Evolutionary conservation across 306 rosid species (phyloP).

Genomic region (Ceratonia siliqua): DNA sequence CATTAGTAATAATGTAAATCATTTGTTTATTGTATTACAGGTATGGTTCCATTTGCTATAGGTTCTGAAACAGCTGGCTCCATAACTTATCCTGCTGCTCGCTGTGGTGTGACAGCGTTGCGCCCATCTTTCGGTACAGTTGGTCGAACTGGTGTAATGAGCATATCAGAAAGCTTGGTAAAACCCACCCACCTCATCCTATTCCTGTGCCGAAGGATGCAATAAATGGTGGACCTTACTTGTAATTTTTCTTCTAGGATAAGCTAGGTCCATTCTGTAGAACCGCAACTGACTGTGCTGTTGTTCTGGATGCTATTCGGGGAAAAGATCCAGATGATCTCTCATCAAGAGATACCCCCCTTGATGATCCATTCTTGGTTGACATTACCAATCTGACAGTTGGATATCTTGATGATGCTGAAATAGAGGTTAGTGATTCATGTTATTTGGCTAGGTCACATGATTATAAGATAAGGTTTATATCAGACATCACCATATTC

Average conservation of each 20-base stretch:
- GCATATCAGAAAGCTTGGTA: slow-evolving; percentile 88
- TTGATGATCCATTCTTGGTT: slow-evolving; percentile 64
- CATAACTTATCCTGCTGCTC: slow-evolving; percentile 68
- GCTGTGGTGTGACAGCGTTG: slow-evolving; percentile 75
- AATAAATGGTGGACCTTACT: slow-evolving; percentile 22
- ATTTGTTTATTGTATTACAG: slow-evolving; percentile 34
- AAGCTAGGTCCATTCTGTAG: slow-evolving; percentile 86
- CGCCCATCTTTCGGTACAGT: slow-evolving; percentile 75
- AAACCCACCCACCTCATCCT: neutral
- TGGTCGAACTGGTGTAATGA: slow-evolving; percentile 83
- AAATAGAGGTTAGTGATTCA: slow-evolving; percentile 61
- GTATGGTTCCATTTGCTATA: slow-evolving; percentile 81
- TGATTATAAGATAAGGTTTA: slow-evolving; percentile 24
- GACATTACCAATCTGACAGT: slow-evolving; percentile 66
- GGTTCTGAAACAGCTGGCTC: slow-evolving; percentile 85
- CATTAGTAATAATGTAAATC: too few species aligned
- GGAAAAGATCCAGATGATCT: slow-evolving; percentile 73
- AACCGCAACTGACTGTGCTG: slow-evolving; percentile 67
- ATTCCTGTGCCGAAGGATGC: slow-evolving; percentile 17
- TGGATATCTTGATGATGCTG: slow-evolving; percentile 77
- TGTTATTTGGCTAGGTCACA: slow-evolving; percentile 14
- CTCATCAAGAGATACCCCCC: slow-evolving; percentile 58
- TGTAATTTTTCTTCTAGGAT: slow-evolving; percentile 51
- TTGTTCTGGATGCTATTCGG: slow-evolving; percentile 61
- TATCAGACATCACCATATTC: slow-evolving; percentile 21